Base-by-base conservation (phyloP, 306 rosid species). In the Cucurbita ficifolia region DNA sequence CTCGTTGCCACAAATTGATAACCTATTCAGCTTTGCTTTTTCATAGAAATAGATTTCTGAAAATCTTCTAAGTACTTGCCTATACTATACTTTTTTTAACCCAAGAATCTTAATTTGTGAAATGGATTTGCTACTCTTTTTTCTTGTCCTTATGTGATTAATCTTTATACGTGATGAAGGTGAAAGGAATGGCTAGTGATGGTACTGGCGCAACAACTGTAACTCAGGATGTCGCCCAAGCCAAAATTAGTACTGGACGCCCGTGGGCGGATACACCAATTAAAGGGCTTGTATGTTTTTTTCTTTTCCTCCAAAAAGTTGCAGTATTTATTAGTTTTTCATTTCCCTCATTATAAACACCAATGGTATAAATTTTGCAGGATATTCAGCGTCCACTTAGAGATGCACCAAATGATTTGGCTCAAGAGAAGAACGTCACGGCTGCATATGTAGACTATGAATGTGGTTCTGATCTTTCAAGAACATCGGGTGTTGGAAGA, bases 201-300 rank as follows among this genome's bases (percentile, higher is more conserved):
- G 77, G 83, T 52, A 77, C 83, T 77, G 86, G 83, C 77, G 69
- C 80, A 14, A 70, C 78, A 70, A 76, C 78, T 70, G 78, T 87
- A 68, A 62, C 81, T 64, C 88, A 78, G 71, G 90, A 77, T 75
- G 55, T 46, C 3, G 39, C 63, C 60, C 89, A 87, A 72, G 48
- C 86, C 48, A 81, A 79, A 63, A 72, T 88, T 65, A 76, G 83
- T 82, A 76, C 81, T 63, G 79, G 86, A 73, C 84, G 89, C n/a
- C 76, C 88, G n/a, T 88, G 86, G 96, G 79, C 78, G 65, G 96
- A 88, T 76, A 81, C 92, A 45, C 75, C 89, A 53, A 78, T 76
- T 51, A 79, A 81, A 78, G 48, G 83, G 82, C 90, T 36, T 70
- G 96, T 86, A 81, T 72, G 96, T 77, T 45, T 76, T 35, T 16